Conservation (phyloP, 1,139 yeast genomes). For the Candida sp. region DNA sequence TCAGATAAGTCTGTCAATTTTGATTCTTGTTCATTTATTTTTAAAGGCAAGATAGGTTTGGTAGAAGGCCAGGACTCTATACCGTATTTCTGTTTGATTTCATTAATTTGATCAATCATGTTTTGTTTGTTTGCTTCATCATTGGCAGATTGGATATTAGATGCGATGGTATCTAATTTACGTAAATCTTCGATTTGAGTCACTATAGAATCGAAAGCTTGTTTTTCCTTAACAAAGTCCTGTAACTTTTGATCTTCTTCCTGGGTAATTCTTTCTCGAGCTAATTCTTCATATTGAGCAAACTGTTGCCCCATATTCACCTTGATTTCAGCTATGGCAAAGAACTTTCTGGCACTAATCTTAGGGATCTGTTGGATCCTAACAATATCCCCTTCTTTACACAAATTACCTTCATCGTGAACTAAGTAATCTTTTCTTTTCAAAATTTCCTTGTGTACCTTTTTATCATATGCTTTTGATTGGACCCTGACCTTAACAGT, state of each 20-base stretch:
- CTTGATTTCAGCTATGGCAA: constrained; percentile 94
- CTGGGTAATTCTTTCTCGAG: constrained; percentile 57
- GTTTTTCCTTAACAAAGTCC: constrained; percentile 47
- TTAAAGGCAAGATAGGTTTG: constrained; percentile 34
- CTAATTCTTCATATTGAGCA: constrained; percentile 72
- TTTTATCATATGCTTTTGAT: constrained; percentile 61
- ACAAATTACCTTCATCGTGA: constrained; percentile 89
- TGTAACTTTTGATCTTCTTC: constrained; percentile 58
- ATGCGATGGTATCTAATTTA: constrained; percentile 39
- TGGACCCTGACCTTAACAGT: constrained; percentile 93
- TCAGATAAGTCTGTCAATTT: constrained; percentile 14
- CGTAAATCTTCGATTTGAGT: constrained; percentile 48
- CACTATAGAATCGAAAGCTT: constrained; percentile 31
- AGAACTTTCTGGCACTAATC: constrained; percentile 73
- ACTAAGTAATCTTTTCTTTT: constrained; percentile 83
- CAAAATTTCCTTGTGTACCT: constrained; percentile 72
- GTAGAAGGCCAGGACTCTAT: constrained; percentile 59
- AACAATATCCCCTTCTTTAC: constrained; percentile 95
- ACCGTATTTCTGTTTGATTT: constrained; percentile 49
- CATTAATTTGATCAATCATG: constrained; percentile 40
- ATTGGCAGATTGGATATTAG: constrained; percentile 18
- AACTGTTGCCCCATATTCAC: constrained; percentile 89
- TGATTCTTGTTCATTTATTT: constrained; percentile 20
- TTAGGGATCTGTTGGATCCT: constrained; percentile 92
- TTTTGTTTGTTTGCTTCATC: constrained; percentile 34